Conservation (phyloP, 2,329 filamentous ascomycete genomes). For the Arthroderma sp. region DNA sequence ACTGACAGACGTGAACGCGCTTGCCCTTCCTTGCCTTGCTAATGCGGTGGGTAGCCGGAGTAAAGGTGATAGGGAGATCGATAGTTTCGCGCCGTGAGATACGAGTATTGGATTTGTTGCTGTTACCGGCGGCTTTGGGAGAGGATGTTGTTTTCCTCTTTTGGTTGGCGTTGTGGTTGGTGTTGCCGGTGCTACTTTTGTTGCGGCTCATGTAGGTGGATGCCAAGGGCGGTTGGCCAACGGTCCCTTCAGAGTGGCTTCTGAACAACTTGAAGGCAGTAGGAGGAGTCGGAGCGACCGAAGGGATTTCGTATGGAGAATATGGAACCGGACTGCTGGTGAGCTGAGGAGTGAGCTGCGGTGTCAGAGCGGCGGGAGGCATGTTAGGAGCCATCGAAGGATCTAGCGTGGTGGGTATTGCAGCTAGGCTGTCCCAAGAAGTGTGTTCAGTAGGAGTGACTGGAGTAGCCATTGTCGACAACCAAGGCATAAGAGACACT, state of each 20-base stretch:
- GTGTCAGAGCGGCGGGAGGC: background rate
- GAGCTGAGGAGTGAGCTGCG: background rate
- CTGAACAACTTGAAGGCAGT: conserved; percentile 1
- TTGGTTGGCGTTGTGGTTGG: background rate
- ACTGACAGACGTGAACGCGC: conserved; percentile 36
- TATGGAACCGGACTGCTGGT: background rate
- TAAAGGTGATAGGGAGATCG: conserved; percentile 25
- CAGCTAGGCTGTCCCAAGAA: background rate
- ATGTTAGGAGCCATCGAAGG: background rate
- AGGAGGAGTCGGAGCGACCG: background rate
- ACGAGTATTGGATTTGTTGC: no score
- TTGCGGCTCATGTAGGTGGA: no score
- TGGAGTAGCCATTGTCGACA: conserved; percentile 1
- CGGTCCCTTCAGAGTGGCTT: conserved; percentile 2
- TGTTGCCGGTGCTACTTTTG: background rate
- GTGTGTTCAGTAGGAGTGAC: background rate
- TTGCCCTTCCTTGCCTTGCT: conserved; percentile 42
- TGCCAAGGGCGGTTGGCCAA: background rate
- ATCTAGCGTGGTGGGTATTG: background rate
- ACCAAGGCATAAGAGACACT: background rate
- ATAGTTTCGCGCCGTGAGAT: background rate
- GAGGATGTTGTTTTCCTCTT: no score
- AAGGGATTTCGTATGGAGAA: background rate
- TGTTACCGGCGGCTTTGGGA: no score
- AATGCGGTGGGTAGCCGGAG: conserved; percentile 37